Base-by-base conservation (phyloP, 805 yeast species). In the Cyberlindnera xylosilytica region DNA sequence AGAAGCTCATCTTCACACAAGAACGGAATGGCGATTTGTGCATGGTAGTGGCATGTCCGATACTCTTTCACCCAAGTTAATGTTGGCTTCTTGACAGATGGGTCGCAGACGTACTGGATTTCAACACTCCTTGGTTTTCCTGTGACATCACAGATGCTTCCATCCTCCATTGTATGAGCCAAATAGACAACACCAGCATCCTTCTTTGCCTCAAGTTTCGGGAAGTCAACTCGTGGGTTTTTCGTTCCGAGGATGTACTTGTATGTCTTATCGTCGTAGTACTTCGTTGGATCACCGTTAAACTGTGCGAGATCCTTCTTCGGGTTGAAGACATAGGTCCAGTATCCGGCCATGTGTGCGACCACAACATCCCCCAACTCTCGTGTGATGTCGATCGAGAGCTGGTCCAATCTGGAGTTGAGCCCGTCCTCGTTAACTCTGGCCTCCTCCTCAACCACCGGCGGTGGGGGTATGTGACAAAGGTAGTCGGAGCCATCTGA, bases 101-200 rank as follows among this genome's bases (percentile, higher is more conserved):
- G 46, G 37, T 54, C 51, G 36, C 62, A 58, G 7, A 46, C 36
- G 33, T 48, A 58, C 31, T 52, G 56, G 2, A 58, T 19, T 23
- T 58, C 55, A 4, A 48, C 41, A 3, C 38, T 40, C 42, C 62
- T 45, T 11, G 53, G 50, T 23, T 41, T 39, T 3, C 56, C 52
- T 1, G 57, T 57, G 32, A 57, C 36, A 37, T 58, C 61, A 46
- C 62, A 58, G 7, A 51, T 38, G 2, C 54, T 39, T 2, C 62
- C 62, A 27, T 47, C 41, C 2, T 26, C 35, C 33, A 54, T 29
- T 1, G 29, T 29, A 10, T 38, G 42, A 2, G 38, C 15, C 3
- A 54, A 32, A 12, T 35, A 31, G 26, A 42, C 28, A 6, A 39
- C 30, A 13, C 50, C 52, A 6, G 44, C 31, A n/a, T 45, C 49